These are phyloP conservation scores for Cucurbita moschata DNA, from an alignment of 306 rosid genomes.

Conservation along the genomic window DNA sequence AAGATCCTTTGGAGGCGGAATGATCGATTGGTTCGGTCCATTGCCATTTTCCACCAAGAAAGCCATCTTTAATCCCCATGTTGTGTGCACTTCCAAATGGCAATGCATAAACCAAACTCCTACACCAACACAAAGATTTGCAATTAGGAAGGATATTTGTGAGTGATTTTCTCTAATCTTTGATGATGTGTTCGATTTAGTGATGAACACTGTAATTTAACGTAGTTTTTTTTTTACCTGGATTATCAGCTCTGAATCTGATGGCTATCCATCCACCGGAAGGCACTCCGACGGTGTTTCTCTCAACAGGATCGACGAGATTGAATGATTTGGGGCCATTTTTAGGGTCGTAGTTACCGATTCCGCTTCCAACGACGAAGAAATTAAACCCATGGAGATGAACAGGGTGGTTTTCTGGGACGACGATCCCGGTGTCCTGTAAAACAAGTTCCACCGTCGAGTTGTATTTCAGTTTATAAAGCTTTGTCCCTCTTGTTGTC, in stretches of 20 bases:
- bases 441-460: slow-evolving; percentile 47
- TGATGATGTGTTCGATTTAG: too few relatives aligned
- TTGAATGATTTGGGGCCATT: slow-evolving; percentile 45
- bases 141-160: too few relatives aligned
- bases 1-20: slow-evolving; percentile 81
- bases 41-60: slow-evolving; percentile 86
- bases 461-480: slow-evolving; percentile 40
- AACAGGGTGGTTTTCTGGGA: slow-evolving; percentile 69
- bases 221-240: slow-evolving; percentile 30
- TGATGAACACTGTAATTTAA: too few relatives aligned
- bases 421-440: slow-evolving; percentile 54
- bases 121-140: not conserved
- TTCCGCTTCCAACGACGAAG: slow-evolving; percentile 49
- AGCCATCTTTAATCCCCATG: slow-evolving; percentile 98
- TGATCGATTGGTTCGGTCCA: slow-evolving; percentile 53
- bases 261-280: slow-evolving; percentile 87
- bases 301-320: slow-evolving; percentile 69
- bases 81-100: slow-evolving; percentile 66
- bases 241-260: slow-evolving; percentile 83
- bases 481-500: slow-evolving; percentile 37
- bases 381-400: slow-evolving; percentile 87
- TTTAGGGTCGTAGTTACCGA: slow-evolving; percentile 47
- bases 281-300: slow-evolving; percentile 72
- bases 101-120: slow-evolving; percentile 61
- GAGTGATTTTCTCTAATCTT: too few relatives aligned